These are phyloP conservation scores for Xylaria hypoxylon DNA, from an alignment of 2,329 filamentous ascomycete genomes.

Conservation along the genomic window DNA sequence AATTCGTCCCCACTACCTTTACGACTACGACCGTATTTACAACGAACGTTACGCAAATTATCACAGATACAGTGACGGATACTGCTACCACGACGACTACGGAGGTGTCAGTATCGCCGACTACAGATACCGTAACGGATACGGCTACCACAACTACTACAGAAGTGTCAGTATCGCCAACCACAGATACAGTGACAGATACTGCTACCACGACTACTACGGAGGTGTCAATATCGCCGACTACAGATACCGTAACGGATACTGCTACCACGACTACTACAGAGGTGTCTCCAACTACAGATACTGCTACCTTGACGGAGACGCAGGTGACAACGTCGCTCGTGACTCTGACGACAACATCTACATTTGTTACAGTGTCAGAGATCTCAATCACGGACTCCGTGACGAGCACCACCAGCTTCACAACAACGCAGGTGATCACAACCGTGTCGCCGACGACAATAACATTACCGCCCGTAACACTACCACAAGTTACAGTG, in stretches of 20 bases:
- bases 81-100: constrained; percentile 30
- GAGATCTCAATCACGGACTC: constrained; percentile 49
- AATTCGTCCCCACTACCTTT: constrained; percentile 43
- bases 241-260: constrained; percentile 44
- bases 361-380: constrained; percentile 46
- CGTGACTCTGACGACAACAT: constrained; percentile 46
- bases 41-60: constrained; percentile 36
- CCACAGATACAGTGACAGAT: constrained; percentile 39
- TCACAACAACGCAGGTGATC: constrained; percentile 46
- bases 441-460: constrained; percentile 45
- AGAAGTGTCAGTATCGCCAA: constrained; percentile 34
- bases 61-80: constrained; percentile 34
- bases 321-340: constrained; percentile 45
- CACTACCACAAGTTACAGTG: constrained; percentile 32
- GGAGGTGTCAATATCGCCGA: constrained; percentile 26
- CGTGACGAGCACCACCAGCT: constrained; percentile 47
- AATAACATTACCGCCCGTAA: constrained; percentile 36
- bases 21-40: constrained; percentile 40
- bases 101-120: constrained; percentile 27
- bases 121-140: constrained; percentile 44
- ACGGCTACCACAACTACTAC: constrained; percentile 34
- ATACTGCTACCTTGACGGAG: constrained; percentile 47
- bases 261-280: constrained; percentile 35
- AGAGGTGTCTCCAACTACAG: constrained; percentile 41
- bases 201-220: constrained; percentile 30